Percentiles rank a stretch among this genome's conserved stretches.
Evolutionary conservation across 148 eudicot genomes (phyloP).

Genomic region (Camellia sinensis): DNA sequence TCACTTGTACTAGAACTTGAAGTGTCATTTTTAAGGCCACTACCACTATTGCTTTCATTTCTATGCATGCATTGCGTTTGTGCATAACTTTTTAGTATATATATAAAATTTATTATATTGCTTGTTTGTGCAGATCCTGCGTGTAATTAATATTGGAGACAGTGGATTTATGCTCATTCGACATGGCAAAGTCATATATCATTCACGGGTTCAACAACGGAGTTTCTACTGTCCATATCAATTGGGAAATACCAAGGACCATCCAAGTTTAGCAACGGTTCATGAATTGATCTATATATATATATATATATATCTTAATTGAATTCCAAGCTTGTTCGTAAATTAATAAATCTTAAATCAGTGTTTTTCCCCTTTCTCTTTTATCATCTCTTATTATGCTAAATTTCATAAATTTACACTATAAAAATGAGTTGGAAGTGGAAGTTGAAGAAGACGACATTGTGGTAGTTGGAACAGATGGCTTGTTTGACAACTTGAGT

Average conservation of each 20-base stretch:
- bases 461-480: background rate
- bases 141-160: background rate
- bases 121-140: background rate
- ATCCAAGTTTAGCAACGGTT: background rate
- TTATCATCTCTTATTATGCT: background rate
- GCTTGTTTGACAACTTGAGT: background rate
- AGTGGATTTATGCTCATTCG: conserved; percentile 3
- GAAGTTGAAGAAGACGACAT: conserved; percentile 2
- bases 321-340: background rate
- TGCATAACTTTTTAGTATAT: background rate
- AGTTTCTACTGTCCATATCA: conserved; percentile 5
- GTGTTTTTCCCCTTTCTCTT: background rate
- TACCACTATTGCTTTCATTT: background rate
- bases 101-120: background rate
- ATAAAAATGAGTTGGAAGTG: background rate
- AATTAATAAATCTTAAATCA: too few species aligned
- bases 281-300: background rate
- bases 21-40: background rate
- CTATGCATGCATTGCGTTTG: background rate
- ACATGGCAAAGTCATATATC: background rate
- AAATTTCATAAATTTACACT: background rate
- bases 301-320: background rate
- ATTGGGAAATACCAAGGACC: background rate
- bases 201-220: conserved; percentile 1
- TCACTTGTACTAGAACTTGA: background rate